phyloP scores from a whole-genome alignment of 192 early-diverging fungal genomes.

The Bifiguratus adelaidae region DNA sequence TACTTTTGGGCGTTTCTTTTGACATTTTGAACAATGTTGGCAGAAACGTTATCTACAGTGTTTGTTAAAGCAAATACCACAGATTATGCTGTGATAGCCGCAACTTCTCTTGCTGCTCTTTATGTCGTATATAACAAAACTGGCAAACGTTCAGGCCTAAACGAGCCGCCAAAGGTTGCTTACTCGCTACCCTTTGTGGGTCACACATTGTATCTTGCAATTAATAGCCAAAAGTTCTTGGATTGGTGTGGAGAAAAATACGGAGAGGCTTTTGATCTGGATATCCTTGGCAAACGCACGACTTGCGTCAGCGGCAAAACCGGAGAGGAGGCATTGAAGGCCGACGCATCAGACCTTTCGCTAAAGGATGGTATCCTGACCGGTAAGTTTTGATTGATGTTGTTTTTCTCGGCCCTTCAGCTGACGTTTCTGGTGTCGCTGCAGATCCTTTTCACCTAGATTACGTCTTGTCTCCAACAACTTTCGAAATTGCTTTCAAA shows the following conservation, averaged over 20 bases:
- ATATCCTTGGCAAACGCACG: conserved; percentile 6
- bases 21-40: too few relatives aligned
- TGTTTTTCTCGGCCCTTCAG: too few relatives aligned
- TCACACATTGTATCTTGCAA: conserved; percentile 8
- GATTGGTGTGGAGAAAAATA: conserved; percentile 12
- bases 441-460: conserved; percentile 9
- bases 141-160: not conserved
- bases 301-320: conserved; percentile 1
- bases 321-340: conserved; percentile 12
- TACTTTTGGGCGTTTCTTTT: too few relatives aligned
- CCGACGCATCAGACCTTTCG: not conserved
- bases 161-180: conserved; percentile 9
- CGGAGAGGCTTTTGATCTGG: conserved; percentile 10
- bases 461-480: conserved; percentile 2
- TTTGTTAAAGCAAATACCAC: too few relatives aligned
- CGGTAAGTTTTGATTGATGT: too few relatives aligned
- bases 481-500: conserved; percentile 8
- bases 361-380: conserved; percentile 7
- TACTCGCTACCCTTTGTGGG: conserved; percentile 11
- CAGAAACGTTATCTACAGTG: too few relatives aligned
- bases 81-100: too few relatives aligned
- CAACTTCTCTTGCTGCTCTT: too few relatives aligned
- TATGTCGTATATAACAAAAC: too few relatives aligned
- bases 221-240: conserved; percentile 3
- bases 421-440: too few relatives aligned